Base-by-base conservation (phyloP, 495 filamentous ascomycete species). In the Xylaria curta region DNA sequence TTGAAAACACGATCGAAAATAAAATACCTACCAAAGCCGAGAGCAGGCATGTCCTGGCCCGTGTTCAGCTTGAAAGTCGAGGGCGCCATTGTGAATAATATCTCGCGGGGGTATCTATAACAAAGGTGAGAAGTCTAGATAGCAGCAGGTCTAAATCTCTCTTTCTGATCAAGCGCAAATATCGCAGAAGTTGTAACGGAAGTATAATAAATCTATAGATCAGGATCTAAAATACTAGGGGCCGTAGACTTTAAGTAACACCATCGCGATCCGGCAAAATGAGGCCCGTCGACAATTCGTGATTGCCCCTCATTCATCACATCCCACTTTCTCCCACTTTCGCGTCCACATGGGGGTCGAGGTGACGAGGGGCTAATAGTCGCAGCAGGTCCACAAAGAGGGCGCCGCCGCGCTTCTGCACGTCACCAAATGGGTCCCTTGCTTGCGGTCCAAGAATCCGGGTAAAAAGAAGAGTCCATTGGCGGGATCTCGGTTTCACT, bases 21-120 rank as follows among this genome's bases (percentile, higher is more conserved):
- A 70, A 59, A 69, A 54, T 69, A 88, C 74, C 65, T 89, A 85
- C 91, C 91, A 12, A 95, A 84, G 4, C 92, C 93, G 17, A 95
- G 74, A 36, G 93, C 91, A 38, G 93, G 93, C 76, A 96, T 94
- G 71, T 88, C 83, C 47, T 87, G 85, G 69, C 92, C 93, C 44
- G 87, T 94, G 84, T 95, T 96, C 75, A 96, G 89, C 76, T 89
- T 91, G 81, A 91, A 91, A 26, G 79, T 78, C 44, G 84, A 83
- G 71, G 78, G 79, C 66, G 85, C 79, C 86, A 88, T 88, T 44
- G 54, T 82, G 73, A 74, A 49, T n/a, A 12, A 0, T 15, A 12
- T 19, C 47, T 26, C 4, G 17, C 1, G 15, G 51, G 69, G 38
- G n/a, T n/a, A n/a, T n/a, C n/a, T n/a, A n/a, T 65, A 56, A 46